Conservation (phyloP, 306 rosid genomes). For the Vigna trinervia region DNA sequence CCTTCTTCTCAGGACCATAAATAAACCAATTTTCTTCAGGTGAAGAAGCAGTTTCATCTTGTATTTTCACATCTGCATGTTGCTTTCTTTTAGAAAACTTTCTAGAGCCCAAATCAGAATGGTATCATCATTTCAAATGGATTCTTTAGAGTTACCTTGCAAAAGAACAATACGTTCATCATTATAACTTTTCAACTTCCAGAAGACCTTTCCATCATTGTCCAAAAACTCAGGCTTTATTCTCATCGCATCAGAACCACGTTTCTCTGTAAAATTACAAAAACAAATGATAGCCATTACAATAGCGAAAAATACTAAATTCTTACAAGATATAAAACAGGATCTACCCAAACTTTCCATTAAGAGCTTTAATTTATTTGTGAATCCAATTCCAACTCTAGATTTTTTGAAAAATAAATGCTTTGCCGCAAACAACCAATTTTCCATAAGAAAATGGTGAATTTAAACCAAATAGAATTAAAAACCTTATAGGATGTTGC, state of each 20-base stretch:
- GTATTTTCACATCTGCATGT: conserved; percentile 41
- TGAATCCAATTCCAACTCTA: background rate
- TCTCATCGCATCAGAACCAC: conserved; percentile 45
- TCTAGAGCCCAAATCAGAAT: conserved; percentile 28
- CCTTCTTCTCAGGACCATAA: conserved; percentile 45
- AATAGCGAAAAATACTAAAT: background rate
- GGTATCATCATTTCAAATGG: background rate
- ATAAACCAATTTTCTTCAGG: conserved; percentile 49
- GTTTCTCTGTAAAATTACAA: conserved; percentile 33
- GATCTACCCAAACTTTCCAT: background rate
- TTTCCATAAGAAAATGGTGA: background rate
- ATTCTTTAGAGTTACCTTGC: conserved; percentile 51
- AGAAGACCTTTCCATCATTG: conserved; percentile 40
- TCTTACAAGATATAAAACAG: conserved; percentile 1
- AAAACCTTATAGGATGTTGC: background rate
- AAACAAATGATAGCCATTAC: conserved; percentile 16
- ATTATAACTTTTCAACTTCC: conserved; percentile 43
- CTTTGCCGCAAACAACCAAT: conserved; percentile 12
- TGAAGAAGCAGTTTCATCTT: conserved; percentile 7
- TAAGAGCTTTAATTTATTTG: background rate
- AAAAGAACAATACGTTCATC: conserved; percentile 39
- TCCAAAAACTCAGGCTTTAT: conserved; percentile 41
- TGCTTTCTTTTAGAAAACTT: conserved; percentile 15
- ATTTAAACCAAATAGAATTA: background rate
- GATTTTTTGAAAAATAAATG: background rate